These are phyloP conservation scores for Tricholomella constricta DNA, from an alignment of 768 basidiomycete genomes.

Conservation along the genomic window DNA sequence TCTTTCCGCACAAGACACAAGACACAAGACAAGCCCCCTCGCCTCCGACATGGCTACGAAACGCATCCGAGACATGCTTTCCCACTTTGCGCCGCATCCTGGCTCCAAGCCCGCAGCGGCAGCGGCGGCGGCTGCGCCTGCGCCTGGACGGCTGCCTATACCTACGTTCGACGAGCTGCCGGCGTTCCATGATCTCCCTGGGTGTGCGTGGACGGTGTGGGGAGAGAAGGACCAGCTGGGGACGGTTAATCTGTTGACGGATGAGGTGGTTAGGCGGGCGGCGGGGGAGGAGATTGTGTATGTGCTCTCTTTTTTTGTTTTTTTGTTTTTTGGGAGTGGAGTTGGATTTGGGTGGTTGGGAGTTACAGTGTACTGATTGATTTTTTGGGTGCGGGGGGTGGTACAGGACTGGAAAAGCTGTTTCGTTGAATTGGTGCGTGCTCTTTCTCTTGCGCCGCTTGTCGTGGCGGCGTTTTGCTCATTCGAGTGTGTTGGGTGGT, in stretches of 20 bases:
- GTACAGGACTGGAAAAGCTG: slow-evolving; percentile 50
- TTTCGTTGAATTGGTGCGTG: slow-evolving; percentile 65
- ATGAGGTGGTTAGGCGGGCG: slow-evolving; percentile 59
- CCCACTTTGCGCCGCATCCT: slow-evolving; percentile 24
- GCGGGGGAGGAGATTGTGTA: slow-evolving; percentile 58
- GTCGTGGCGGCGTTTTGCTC: not conserved
- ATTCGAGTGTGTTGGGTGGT: not conserved
- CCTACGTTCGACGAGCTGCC: slow-evolving; percentile 41
- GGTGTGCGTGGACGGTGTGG: slow-evolving; percentile 74
- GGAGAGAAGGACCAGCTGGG: slow-evolving; percentile 66
- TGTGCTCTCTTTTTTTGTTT: not conserved
- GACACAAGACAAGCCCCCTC: too few species aligned
- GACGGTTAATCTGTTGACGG: slow-evolving; percentile 65
- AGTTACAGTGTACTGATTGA: not conserved
- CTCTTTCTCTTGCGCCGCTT: not conserved
- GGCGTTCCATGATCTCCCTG: slow-evolving; percentile 53
- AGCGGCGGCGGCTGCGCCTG: slow-evolving; percentile 5
- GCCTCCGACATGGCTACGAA: slow-evolving; percentile 32
- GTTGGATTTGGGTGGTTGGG: not conserved
- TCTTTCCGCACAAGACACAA: too few species aligned
- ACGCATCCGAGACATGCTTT: slow-evolving; percentile 29
- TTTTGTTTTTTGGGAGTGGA: not conserved
- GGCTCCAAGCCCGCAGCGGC: not conserved
- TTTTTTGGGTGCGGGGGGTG: not conserved
- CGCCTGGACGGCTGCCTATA: too few species aligned